phyloP scores from a whole-genome alignment of 352 stramenopile genomes.

The Globisporangium cederbergense region DNA sequence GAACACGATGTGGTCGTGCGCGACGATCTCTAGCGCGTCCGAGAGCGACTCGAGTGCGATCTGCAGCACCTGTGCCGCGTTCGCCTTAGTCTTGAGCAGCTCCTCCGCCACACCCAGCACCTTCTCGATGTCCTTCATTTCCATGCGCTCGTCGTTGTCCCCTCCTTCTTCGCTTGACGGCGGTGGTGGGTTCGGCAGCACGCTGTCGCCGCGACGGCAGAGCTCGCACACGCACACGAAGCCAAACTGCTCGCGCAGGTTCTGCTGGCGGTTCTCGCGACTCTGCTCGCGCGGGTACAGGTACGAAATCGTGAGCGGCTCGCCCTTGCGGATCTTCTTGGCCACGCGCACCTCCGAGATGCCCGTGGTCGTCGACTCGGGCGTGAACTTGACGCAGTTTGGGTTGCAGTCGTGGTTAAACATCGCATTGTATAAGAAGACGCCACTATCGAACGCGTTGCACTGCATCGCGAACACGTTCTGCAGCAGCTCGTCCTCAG shows the following conservation, averaged over 20 bases:
- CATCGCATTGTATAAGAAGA: slow-evolving; percentile 93
- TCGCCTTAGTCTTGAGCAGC: slow-evolving; percentile 45
- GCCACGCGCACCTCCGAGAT: slow-evolving; percentile 92
- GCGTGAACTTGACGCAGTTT: slow-evolving; percentile 94
- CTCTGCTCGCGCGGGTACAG: slow-evolving; percentile 89
- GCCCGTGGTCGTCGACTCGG: slow-evolving; percentile 36
- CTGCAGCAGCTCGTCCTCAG: slow-evolving; percentile 77
- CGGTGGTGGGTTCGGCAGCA: slow-evolving; percentile 35
- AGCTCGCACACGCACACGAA: slow-evolving; percentile 81
- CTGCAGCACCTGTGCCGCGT: slow-evolving; percentile 50
- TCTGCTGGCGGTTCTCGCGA: slow-evolving; percentile 66
- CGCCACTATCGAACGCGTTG: slow-evolving; percentile 92
- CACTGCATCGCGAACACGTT: slow-evolving; percentile 91
- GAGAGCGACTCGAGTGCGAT: slow-evolving; percentile 79
- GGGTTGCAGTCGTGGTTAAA: slow-evolving; percentile 94
- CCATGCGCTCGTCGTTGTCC: slow-evolving; percentile 9
- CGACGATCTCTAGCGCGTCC: slow-evolving; percentile 77
- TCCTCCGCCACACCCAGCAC: slow-evolving; percentile 56
- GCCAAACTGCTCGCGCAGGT: slow-evolving; percentile 90
- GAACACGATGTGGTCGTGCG: slow-evolving; percentile 83
- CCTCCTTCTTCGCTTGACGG: slow-evolving; percentile 16
- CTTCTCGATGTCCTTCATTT: slow-evolving; percentile 65
- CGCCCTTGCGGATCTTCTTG: slow-evolving; percentile 74
- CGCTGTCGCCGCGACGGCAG: slow-evolving; percentile 66
- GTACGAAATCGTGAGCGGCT: slow-evolving; percentile 93